Percentiles rank a stretch among this genome's conserved stretches.
These are phyloP conservation scores for Myrica gale DNA, from an alignment of 306 rosid genomes.

Conservation along the genomic window DNA sequence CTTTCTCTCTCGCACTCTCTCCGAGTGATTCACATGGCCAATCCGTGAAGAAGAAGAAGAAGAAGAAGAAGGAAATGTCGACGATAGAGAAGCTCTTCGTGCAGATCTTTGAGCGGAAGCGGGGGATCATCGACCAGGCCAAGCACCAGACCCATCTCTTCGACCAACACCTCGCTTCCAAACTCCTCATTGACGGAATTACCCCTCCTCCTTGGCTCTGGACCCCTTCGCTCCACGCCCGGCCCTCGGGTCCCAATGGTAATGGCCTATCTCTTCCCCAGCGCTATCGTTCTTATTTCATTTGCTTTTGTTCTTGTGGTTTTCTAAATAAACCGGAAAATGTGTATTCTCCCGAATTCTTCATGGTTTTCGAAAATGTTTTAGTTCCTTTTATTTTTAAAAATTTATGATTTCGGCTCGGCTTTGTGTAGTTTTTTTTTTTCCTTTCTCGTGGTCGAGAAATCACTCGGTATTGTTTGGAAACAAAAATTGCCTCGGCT, in stretches of 20 bases:
- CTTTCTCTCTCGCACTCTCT: background rate
- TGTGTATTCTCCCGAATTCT: background rate
- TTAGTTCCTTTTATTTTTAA: background rate
- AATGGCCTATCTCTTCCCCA: constrained; percentile 3
- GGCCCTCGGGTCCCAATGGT: constrained; percentile 49
- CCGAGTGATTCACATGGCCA: constrained; percentile 7
- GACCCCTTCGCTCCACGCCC: constrained; percentile 35
- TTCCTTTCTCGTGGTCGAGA: background rate
- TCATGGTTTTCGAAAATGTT: background rate
- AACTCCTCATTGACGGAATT: constrained; percentile 77
- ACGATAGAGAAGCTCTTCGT: constrained; percentile 63
- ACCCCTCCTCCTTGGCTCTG: constrained; percentile 76
- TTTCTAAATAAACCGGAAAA: background rate
- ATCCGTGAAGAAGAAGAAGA: constrained; percentile 13
- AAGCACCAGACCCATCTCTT: constrained; percentile 60
- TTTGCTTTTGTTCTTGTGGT: background rate
- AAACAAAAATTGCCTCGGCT: background rate
- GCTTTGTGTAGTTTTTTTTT: background rate
- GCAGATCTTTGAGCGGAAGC: constrained; percentile 76
- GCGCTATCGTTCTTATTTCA: background rate
- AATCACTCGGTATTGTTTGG: background rate
- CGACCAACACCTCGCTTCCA: constrained; percentile 67
- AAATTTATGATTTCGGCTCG: background rate
- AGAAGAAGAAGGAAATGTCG: constrained; percentile 38
- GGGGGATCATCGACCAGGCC: constrained; percentile 65